Conservation (phyloP, 495 filamentous ascomycete species). For the Entonaema liquescens region DNA sequence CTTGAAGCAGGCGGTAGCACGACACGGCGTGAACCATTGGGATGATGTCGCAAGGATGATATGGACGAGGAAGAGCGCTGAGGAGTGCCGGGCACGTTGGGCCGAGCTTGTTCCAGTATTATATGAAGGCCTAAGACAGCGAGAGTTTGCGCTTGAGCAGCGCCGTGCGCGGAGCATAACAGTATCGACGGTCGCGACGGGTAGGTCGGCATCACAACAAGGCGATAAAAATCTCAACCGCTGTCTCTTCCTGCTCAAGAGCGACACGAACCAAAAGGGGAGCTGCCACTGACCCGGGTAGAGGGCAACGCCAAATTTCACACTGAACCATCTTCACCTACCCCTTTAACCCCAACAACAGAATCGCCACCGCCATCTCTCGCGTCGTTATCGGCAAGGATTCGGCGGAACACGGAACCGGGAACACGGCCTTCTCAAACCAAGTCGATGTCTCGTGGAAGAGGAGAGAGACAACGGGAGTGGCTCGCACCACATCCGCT, state of each 20-base stretch:
- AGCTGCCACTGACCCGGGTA: not conserved
- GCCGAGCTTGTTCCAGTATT: conserved; percentile 20
- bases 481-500: conserved; percentile 25
- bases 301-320: not conserved
- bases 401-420: conserved; percentile 18
- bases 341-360: not conserved
- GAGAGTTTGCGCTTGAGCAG: not conserved
- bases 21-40: conserved; percentile 28
- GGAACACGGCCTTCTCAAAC: not conserved
- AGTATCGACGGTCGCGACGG: not conserved
- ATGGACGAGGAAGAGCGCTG: conserved; percentile 27
- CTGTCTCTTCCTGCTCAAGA: not conserved
- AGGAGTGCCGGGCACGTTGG: conserved; percentile 27
- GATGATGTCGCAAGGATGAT: conserved; percentile 26
- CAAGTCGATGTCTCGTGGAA: not conserved
- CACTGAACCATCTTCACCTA: not conserved
- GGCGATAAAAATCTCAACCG: not conserved
- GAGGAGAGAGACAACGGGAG: not conserved
- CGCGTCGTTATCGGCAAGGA: not conserved
- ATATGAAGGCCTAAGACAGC: conserved; percentile 7
- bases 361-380: not conserved
- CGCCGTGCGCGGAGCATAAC: conserved; percentile 16
- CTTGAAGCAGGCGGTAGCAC: conserved; percentile 28
- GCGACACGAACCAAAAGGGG: not conserved
- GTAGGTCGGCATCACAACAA: not conserved